Base-by-base conservation (phyloP, 345 rosid genomes). In the Citrus unshiu region DNA sequence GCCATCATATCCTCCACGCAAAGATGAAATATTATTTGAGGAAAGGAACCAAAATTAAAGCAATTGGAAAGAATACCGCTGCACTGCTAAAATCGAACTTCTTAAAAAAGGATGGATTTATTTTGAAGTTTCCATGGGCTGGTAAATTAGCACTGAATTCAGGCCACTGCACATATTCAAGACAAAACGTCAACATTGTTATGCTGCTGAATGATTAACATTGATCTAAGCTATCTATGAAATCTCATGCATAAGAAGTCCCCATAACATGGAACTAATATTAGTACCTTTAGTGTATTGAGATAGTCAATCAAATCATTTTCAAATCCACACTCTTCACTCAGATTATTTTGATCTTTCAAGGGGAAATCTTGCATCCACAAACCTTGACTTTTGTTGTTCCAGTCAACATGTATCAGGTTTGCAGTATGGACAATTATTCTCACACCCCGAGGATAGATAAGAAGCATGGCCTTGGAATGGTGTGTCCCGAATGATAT, bases 321-420 rank as follows among this genome's bases (percentile, higher is more conserved):
- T 86, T 94, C 98, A 74, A 94, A 96, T 74, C 83, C 97, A 74
- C 91, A 86, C 40, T 83, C 80, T 86, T 80, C 84, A 46, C 73
- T 72, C 16, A 83, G 62, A 81, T 80, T 87, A 60, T 79, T 87
- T 83, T 84, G 85, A 83, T 89, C 91, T 86, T 96, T 96, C 98
- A 94, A 94, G 43, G 99, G 99, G 81, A 96, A 96, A 89, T 96
- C 98, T 92, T 96, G 98, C 95, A 92, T 91, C 99, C 99, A 96
- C 82, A 96, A 83, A 72, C 98, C 99, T 89, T 94, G 99, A 74
- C 89, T 94, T 83, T 94, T 96, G 87, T 94, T 91, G 83, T 96
- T 96, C 99, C 99, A 96, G 82, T 94, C 99, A 78, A 92, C 97
- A 70, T 87, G 72, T 80, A 96, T 96, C 74, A 96, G 82, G 84